A percentile compares a stretch with the other conserved stretches of the same genome.
Evolutionary conservation across 169 alveolate genomes (phyloP).

Genomic region (Plasmodium malariae): DNA sequence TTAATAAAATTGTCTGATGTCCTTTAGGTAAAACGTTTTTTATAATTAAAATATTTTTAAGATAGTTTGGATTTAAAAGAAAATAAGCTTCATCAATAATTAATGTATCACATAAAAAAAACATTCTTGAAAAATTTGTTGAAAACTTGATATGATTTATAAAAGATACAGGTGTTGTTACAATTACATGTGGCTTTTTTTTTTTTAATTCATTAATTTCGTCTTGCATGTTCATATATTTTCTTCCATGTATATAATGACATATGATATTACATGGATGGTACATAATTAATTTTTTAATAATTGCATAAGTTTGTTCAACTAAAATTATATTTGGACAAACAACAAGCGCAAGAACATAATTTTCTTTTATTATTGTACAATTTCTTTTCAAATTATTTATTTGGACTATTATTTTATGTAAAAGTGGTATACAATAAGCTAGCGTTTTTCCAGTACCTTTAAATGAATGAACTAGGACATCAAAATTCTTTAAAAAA

Average conservation of each 20-base stretch:
- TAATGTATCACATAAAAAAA: constrained; percentile 73
- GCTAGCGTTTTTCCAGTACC: constrained; percentile 61
- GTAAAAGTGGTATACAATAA: constrained; percentile 27
- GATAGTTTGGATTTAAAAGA: constrained; percentile 39
- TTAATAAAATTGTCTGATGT: constrained; percentile 62
- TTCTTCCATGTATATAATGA: constrained; percentile 70
- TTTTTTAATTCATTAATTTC: constrained; percentile 61
- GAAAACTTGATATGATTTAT: constrained; percentile 44
- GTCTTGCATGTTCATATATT: constrained; percentile 63
- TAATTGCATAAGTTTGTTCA: constrained; percentile 47
- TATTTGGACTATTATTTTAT: constrained; percentile 58
- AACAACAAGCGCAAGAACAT: constrained; percentile 35
- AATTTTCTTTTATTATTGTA: constrained; percentile 30
- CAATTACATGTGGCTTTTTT: constrained; percentile 65
- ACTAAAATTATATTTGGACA: constrained; percentile 67
- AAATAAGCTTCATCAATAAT: constrained; percentile 72
- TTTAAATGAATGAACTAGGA: constrained; percentile 47
- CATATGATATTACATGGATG: constrained; percentile 62
- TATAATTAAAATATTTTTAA: constrained; percentile 54
- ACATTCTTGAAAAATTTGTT: constrained; percentile 4
- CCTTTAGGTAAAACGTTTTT: constrained; percentile 65
- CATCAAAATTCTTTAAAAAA: constrained; percentile 55
- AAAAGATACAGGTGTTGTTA: constrained; percentile 52
- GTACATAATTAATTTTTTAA: constrained; percentile 61
- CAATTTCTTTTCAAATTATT: constrained; percentile 22